Evolutionary conservation across 495 filamentous ascomycete genomes (phyloP), one percentile per base, ranked within the genome.

Genomic region (Penicillium canariense): DNA sequence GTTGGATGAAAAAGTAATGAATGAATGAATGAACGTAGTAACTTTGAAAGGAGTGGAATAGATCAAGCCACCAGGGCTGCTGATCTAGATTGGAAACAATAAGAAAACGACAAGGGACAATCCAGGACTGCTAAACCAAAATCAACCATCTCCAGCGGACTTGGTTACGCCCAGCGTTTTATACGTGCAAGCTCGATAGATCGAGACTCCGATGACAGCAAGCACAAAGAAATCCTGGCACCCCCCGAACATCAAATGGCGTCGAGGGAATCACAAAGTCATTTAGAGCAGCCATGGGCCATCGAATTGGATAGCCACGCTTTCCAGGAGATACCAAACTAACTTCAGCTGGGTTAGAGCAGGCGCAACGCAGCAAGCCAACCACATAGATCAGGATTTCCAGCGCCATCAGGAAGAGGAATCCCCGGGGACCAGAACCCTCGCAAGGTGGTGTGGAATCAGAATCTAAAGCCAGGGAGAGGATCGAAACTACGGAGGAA

Each of bases 71-170:
- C 50, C 26, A 44, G 50, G 38, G 26, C 18, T 27, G 9, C 18
- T 12, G 14, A 45, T 25, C 20, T 46, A 22, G n/a, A 14, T 38
- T 17, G 5, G 28, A 30, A 18, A 32, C 10, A 27, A 35, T 26
- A 54, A 55, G 55, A 22, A 52, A 51, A 27, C 32, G 47, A 48
- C 40, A 42, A 40, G 56, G 30, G 40, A 28, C 20, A 36, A 36
- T 17, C n/a, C 14, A 18, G 9, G 4, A 6, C 15, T 17, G 18
- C 31, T 5, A 36, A 18, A 18, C 4, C 9, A 17, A 15, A 17
- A n/a, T n/a, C n/a, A n/a, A n/a, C n/a, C n/a, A n/a, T n/a, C 39
- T 42, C 3, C 39, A 2, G 2, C 6, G 10, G 10, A 9, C 10
- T 17, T 10, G 4, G 38, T 3, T 27, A 27, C 18, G 11, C 20